These are phyloP conservation scores for Aciculoconidium aculeatum DNA, from an alignment of 805 yeast species.

Conservation along the genomic window DNA sequence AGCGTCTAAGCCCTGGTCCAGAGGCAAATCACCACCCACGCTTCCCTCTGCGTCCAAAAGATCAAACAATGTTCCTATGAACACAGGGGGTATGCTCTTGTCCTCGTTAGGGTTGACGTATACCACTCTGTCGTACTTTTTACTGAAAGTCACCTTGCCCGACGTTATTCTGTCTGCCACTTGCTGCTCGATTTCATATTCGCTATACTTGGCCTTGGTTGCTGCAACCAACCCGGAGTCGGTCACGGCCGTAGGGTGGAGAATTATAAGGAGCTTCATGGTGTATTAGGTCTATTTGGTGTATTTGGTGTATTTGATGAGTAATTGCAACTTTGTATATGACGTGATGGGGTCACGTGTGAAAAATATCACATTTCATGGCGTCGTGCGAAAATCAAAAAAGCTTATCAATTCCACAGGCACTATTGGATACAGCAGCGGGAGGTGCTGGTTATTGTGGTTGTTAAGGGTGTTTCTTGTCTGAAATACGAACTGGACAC, in stretches of 20 bases:
- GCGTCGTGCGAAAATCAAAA: too few relatives aligned
- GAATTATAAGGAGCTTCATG: conserved; percentile 38
- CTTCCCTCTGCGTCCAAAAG: conserved; percentile 40
- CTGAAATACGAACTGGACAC: too few relatives aligned
- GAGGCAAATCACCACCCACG: conserved; percentile 49
- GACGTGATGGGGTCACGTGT: too few relatives aligned
- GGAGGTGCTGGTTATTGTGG: too few relatives aligned
- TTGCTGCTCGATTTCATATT: conserved; percentile 35
- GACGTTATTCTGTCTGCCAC: conserved; percentile 55
- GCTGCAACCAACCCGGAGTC: conserved; percentile 42
- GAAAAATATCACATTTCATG: too few relatives aligned
- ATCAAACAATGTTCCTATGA: conserved; percentile 27
- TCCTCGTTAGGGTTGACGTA: conserved; percentile 52
- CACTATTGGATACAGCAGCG: too few relatives aligned
- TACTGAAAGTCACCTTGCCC: conserved; percentile 34
- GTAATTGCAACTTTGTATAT: too few relatives aligned
- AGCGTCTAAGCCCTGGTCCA: conserved; percentile 51
- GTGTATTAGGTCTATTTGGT: not conserved
- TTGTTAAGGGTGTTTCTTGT: too few relatives aligned
- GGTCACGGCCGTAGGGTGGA: conserved; percentile 65
- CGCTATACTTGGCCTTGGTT: conserved; percentile 27
- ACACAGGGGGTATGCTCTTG: conserved; percentile 42
- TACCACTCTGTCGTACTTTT: conserved; percentile 38
- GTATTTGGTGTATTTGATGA: not conserved
- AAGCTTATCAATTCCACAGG: too few relatives aligned